phyloP scores from a whole-genome alignment of 139 green algal genomes.

The Micractinium conductrix region DNA sequence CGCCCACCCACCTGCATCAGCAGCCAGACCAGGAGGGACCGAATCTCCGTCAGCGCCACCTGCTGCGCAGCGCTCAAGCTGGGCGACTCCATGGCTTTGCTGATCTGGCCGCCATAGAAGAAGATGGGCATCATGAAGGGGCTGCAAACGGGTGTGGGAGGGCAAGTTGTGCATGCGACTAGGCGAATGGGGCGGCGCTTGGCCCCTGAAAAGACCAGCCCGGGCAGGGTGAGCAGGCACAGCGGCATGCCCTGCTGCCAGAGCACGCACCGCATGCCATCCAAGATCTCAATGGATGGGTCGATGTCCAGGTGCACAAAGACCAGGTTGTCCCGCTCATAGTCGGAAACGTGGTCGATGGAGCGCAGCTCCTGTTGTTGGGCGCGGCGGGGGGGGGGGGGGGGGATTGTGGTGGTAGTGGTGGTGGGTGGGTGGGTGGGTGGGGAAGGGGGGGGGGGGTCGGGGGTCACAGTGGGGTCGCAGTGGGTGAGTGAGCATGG shows the following conservation, averaged over 20 bases:
- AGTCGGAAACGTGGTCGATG: constrained; percentile 48
- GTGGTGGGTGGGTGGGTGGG: no score
- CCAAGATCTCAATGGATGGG: constrained; percentile 36
- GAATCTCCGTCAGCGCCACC: constrained; percentile 75
- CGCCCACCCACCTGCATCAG: constrained; percentile 21
- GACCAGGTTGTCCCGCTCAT: constrained; percentile 50
- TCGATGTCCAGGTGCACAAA: constrained; percentile 58
- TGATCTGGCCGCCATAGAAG: constrained; percentile 77
- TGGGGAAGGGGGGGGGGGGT: no score
- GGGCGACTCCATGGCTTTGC: constrained; percentile 36
- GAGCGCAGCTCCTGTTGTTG: constrained; percentile 51
- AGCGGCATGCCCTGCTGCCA: no score
- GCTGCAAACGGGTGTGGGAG: neutral
- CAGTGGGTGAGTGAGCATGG: no score
- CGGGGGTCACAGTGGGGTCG: no score
- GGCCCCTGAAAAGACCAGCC: no score
- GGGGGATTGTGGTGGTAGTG: no score
- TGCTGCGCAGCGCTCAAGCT: constrained; percentile 56
- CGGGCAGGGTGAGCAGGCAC: no score
- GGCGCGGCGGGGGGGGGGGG: no score
- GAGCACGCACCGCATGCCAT: constrained; percentile 71
- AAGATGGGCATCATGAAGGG: constrained; percentile 77
- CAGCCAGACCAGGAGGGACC: constrained; percentile 64
- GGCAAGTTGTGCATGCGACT: no score
- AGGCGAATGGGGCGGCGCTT: no score